phyloP scores from a whole-genome alignment of 116 monocot genomes.

The Iris pallida region DNA sequence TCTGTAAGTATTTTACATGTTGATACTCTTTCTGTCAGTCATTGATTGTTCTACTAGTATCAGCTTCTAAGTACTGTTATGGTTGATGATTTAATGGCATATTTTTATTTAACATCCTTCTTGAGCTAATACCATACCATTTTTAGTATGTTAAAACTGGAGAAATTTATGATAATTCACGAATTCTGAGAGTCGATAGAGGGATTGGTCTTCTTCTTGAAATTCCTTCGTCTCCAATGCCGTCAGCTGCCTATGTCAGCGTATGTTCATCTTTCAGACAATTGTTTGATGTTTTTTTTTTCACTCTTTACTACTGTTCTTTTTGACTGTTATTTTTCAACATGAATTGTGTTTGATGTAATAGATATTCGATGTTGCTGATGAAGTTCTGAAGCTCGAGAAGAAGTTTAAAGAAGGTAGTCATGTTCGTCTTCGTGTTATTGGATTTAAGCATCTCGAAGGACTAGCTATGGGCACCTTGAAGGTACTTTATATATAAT shows the following conservation, averaged over 20 bases:
- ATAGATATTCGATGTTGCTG: constrained; percentile 67
- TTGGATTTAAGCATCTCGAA: constrained; percentile 70
- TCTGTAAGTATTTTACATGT: constrained; percentile 44
- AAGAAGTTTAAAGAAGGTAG: constrained; percentile 78
- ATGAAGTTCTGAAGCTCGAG: constrained; percentile 53
- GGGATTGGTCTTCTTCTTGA: constrained; percentile 74
- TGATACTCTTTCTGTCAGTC: constrained; percentile 3
- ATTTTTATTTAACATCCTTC: background rate
- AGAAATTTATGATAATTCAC: constrained; percentile 81
- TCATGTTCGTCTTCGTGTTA: constrained; percentile 67
- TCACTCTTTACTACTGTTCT: background rate
- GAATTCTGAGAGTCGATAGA: constrained; percentile 67
- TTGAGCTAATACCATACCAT: constrained; percentile 13
- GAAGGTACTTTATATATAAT: constrained; percentile 42
- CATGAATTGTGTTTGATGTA: constrained; percentile 3
- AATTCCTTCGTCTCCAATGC: constrained; percentile 59
- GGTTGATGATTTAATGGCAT: background rate
- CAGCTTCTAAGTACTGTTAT: background rate
- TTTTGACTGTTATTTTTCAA: background rate
- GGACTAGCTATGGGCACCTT: constrained; percentile 78
- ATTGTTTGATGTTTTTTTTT: background rate
- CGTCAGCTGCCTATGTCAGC: constrained; percentile 68
- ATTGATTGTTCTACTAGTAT: background rate
- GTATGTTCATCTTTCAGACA: constrained; percentile 32
- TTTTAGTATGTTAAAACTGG: constrained; percentile 68